A percentile compares a stretch with the other conserved stretches of the same genome.
These are phyloP conservation scores for Penicillium ochrochloron DNA, from an alignment of 495 filamentous ascomycete genomes.

Conservation along the genomic window DNA sequence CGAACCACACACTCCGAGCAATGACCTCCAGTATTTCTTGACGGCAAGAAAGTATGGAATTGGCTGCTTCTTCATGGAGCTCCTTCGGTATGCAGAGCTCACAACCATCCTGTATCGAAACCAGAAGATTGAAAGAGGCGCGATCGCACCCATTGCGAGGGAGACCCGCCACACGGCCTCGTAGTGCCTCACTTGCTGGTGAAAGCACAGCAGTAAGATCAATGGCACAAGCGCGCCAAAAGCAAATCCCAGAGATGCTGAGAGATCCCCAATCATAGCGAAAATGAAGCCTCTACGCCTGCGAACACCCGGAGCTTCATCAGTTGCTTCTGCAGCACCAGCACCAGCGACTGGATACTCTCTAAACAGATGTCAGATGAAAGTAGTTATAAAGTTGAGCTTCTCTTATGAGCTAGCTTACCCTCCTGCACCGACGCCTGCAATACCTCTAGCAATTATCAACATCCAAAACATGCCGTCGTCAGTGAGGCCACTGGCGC, in stretches of 20 bases:
- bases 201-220: constrained; percentile 35
- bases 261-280: constrained; percentile 42
- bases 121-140: constrained; percentile 44
- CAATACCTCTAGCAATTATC: constrained; percentile 33
- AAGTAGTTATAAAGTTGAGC: neutral
- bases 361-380: constrained; percentile 17
- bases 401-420: constrained; percentile 7
- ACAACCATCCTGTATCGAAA: constrained; percentile 43
- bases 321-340: constrained; percentile 41
- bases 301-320: constrained; percentile 34
- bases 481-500: constrained; percentile 30
- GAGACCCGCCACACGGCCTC: constrained; percentile 41
- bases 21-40: constrained; percentile 44
- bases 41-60: constrained; percentile 38
- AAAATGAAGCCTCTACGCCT: constrained; percentile 42
- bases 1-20: constrained; percentile 38
- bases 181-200: constrained; percentile 32
- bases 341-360: constrained; percentile 42
- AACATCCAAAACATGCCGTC: constrained; percentile 40
- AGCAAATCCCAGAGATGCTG: constrained; percentile 38
- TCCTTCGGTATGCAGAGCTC: constrained; percentile 72
- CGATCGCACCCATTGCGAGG: constrained; percentile 37
- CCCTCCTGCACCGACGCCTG: constrained; percentile 37
- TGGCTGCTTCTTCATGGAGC: constrained; percentile 53
- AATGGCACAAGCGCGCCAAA: constrained; percentile 38